Evolutionary conservation across 228 moss, liverwort and hornwort genomes (phyloP), one percentile per base, ranked within the genome.

Genomic region (Sphagnum fallax): DNA sequence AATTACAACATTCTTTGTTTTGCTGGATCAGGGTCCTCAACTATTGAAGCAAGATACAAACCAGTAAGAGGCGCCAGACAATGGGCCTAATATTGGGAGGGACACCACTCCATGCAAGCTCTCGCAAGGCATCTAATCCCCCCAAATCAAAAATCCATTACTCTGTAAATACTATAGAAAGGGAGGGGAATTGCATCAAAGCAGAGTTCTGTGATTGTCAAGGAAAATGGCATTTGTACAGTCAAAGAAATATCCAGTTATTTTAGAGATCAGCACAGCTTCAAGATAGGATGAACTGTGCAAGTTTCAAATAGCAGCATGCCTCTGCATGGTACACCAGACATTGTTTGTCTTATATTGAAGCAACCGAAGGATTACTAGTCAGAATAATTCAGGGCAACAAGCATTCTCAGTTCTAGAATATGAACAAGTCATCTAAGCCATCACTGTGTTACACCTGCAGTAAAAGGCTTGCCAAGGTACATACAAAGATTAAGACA

Each of bases 31-130:
- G 12, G 12, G 55, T 55, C 8, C 8, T 12, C 55, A 55, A 55
- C 9, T 12, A 8, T 8, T 55, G 55, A 8, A 55, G 55, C 63
- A 60, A 74, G 52, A 8, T 59, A 83, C 87, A 69, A 75, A 95
- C 95, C 91, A 98, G 82, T 75, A 98, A 78, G 65, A 98, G 91
- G 64, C 98, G 98, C 98, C 98, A 98, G 60, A 93, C 93, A 52
- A 68, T 87, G 63, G 98, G 90, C 67, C 98, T 84, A 64, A 98
- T 85, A 66, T 89, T 82, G 57, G 93, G 87, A 65, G 98, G 98
- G 65, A 93, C 84, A 57, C 98, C 98, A 83, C 93, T 98, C 98
- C 98, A 98, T 65, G 98, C 91, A 71, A 98, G 91, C 81, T 98
- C 98, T 72, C 93, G 90, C 74, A 98, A 72, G 49, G 91, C 98